phyloP scores from a whole-genome alignment of 306 rosid species.

The Medicago ruthenica region DNA sequence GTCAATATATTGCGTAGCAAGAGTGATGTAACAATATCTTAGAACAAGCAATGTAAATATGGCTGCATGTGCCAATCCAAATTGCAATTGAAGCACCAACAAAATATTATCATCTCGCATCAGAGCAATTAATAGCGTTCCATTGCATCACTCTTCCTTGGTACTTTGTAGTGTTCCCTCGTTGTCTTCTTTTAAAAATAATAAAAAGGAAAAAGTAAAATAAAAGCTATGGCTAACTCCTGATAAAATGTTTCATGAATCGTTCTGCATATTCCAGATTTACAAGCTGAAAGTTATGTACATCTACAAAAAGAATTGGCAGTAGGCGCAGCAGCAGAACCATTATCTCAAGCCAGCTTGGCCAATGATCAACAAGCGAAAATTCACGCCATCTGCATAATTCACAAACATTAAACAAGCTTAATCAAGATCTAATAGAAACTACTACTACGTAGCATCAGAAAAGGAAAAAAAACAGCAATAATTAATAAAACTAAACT shows the following conservation, averaged over 20 bases:
- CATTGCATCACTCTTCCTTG: conserved; percentile 24
- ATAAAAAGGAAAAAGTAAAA: not conserved
- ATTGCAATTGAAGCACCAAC: conserved; percentile 9
- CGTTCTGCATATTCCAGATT: conserved; percentile 50
- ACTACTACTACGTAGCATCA: conserved; percentile 1
- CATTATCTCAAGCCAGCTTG: conserved; percentile 36
- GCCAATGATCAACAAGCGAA: conserved; percentile 35
- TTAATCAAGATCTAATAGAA: conserved; percentile 33
- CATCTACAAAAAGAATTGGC: conserved; percentile 42
- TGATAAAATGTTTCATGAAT: conserved; percentile 35
- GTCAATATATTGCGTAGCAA: conserved; percentile 16
- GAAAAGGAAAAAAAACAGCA: not conserved
- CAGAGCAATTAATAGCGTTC: not conserved
- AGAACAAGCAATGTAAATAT: conserved; percentile 32
- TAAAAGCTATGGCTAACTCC: conserved; percentile 41
- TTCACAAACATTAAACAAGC: conserved; percentile 37
- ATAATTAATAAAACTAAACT: conserved; percentile 1
- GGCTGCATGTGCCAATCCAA: conserved; percentile 37
- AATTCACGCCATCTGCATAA: conserved; percentile 58
- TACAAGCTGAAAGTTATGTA: conserved; percentile 61
- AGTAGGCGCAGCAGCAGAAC: conserved; percentile 44
- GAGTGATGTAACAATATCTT: conserved; percentile 9
- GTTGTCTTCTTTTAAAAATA: conserved; percentile 40
- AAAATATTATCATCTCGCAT: conserved; percentile 31
- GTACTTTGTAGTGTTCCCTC: conserved; percentile 37